A percentile compares a stretch with the other conserved stretches of the same genome.
These are phyloP conservation scores for Oryza brachyantha DNA, from an alignment of 176 grass and related monocot species.

Conservation along the genomic window DNA sequence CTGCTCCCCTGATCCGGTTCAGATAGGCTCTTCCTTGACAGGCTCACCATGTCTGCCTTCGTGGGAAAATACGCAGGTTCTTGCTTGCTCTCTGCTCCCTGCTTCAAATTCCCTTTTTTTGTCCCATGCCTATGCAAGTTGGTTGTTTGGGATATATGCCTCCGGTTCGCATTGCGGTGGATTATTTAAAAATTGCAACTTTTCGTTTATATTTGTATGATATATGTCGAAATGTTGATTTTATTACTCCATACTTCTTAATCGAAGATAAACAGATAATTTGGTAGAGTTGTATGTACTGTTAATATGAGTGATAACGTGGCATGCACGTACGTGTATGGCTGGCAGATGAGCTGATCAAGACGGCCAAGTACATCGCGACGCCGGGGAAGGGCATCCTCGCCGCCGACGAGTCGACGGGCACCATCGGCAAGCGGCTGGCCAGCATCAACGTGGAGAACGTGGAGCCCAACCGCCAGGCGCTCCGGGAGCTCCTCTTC, in stretches of 20 bases:
- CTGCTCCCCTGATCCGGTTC: conserved; percentile 6
- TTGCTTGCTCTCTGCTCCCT: not conserved
- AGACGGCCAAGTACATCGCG: conserved; percentile 82
- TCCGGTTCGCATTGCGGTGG: not conserved
- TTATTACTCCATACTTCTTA: no score
- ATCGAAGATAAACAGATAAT: not conserved
- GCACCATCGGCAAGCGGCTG: conserved; percentile 89
- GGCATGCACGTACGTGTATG: not conserved
- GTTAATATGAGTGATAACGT: not conserved
- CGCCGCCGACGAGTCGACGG: conserved; percentile 83
- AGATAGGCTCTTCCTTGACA: not conserved
- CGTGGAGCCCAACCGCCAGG: conserved; percentile 87
- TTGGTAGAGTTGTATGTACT: not conserved
- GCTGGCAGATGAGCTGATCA: conserved; percentile 68
- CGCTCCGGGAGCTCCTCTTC: conserved; percentile 81
- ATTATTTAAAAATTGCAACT: not conserved
- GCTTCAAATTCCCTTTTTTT: not conserved
- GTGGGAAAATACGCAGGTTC: conserved; percentile 92
- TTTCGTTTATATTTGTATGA: not conserved
- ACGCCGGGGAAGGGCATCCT: conserved; percentile 94
- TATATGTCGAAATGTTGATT: not conserved
- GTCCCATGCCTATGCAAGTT: not conserved
- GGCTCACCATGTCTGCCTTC: conserved; percentile 85
- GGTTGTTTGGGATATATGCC: not conserved
- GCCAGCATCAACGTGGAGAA: conserved; percentile 95